Conservation (phyloP, 129 eudicot genomes). For the Glebionis coronaria region DNA sequence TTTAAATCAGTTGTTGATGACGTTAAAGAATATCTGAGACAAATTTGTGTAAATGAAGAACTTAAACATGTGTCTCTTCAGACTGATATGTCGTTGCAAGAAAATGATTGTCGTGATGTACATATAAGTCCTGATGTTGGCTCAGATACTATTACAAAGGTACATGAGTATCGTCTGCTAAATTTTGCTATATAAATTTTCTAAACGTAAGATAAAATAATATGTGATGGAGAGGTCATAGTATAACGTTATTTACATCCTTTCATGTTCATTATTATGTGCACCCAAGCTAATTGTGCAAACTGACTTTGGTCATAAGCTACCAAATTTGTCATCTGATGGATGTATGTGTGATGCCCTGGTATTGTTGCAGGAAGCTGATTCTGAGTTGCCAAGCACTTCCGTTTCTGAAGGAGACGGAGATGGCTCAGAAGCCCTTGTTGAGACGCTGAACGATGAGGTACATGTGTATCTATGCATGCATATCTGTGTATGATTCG, state of each 20-base stretch:
- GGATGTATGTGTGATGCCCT: too few relatives aligned
- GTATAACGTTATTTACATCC: too few relatives aligned
- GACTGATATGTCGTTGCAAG: conserved; percentile 26
- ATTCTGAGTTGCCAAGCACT: conserved; percentile 31
- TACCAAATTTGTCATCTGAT: too few relatives aligned
- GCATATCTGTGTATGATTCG: background rate
- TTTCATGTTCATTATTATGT: too few relatives aligned
- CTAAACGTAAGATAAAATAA: background rate
- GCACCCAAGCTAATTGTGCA: too few relatives aligned
- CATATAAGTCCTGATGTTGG: conserved; percentile 49
- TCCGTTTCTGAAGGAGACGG: conserved; percentile 26
- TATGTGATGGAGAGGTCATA: background rate
- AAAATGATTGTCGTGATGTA: conserved; percentile 73
- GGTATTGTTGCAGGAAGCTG: conserved; percentile 34
- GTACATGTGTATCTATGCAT: conserved; percentile 28
- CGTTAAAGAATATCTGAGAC: conserved; percentile 50
- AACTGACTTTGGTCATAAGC: too few relatives aligned
- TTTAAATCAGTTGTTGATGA: conserved; percentile 36
- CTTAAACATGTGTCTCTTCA: conserved; percentile 26
- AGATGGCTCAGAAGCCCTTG: conserved; percentile 54
- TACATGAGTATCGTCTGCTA: conserved; percentile 15
- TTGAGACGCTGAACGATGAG: conserved; percentile 68
- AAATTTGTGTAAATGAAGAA: conserved; percentile 34
- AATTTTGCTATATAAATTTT: conserved; percentile 8
- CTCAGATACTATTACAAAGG: conserved; percentile 45